A percentile compares a stretch with the other conserved stretches of the same genome.
Evolutionary conservation across 2,329 filamentous ascomycete genomes (phyloP).

Genomic region (Penicillium sp.): DNA sequence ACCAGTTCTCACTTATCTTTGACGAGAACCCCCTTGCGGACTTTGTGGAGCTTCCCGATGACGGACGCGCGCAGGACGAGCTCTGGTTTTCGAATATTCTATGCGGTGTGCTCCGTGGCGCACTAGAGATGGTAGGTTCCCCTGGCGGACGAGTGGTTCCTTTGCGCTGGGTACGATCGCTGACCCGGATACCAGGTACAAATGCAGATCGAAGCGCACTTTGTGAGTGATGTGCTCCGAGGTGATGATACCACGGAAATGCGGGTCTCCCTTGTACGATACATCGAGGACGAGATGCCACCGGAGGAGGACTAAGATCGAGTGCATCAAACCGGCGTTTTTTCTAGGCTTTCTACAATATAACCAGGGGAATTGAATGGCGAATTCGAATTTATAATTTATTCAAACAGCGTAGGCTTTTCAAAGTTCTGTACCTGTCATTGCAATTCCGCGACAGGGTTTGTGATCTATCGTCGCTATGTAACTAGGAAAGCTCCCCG

Average conservation of each 20-base stretch:
- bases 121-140: constrained; percentile 80
- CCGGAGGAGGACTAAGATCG: constrained; percentile 75
- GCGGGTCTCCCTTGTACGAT: constrained; percentile 83
- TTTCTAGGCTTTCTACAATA: constrained; percentile 1
- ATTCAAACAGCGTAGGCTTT: background rate
- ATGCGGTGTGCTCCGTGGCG: constrained; percentile 84
- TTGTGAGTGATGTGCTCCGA: constrained; percentile 85
- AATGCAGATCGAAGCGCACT: constrained; percentile 97
- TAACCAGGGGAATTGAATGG: background rate
- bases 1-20: constrained; percentile 92
- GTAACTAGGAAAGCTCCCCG: constrained; percentile 11
- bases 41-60: constrained; percentile 95
- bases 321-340: constrained; percentile 22
- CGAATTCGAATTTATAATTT: background rate
- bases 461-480: constrained; percentile 21
- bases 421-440: background rate
- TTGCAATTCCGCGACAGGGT: constrained; percentile 8
- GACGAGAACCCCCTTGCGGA: constrained; percentile 96
- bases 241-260: constrained; percentile 97
- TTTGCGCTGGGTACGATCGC: constrained; percentile 16
- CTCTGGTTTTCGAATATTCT: constrained; percentile 98
- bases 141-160: constrained; percentile 3
- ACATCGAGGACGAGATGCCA: constrained; percentile 96
- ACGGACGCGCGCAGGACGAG: constrained; percentile 91
- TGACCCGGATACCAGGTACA: constrained; percentile 56